Conservation (phyloP, 2,329 filamentous ascomycete species). For the Alternaria gansuensis region DNA sequence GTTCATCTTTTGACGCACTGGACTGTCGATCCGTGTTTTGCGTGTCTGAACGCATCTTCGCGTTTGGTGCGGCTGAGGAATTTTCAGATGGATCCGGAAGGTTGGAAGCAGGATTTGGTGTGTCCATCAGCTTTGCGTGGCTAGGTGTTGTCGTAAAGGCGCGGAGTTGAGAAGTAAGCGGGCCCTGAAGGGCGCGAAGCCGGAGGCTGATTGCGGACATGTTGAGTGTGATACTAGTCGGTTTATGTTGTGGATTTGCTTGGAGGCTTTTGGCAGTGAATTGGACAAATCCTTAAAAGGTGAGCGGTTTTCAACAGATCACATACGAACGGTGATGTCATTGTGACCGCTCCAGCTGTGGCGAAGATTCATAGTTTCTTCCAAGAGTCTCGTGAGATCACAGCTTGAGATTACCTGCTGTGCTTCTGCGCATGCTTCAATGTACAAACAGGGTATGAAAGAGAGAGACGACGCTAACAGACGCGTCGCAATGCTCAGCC, state of each 20-base stretch:
- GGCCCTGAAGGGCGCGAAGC: constrained; percentile 13
- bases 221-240: neutral
- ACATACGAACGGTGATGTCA: constrained; percentile 5
- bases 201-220: constrained; percentile 8
- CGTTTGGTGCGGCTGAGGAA: constrained; percentile 36
- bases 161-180: neutral
- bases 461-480: neutral
- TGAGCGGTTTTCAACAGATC: neutral
- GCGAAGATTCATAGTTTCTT: neutral
- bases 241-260: neutral
- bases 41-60: constrained; percentile 34
- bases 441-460: neutral
- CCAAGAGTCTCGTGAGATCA: neutral
- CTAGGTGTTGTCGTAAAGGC: constrained; percentile 22
- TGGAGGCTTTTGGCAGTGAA: neutral
- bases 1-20: constrained; percentile 40
- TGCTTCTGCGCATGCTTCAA: neutral
- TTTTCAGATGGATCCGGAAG: constrained; percentile 30
- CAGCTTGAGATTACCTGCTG: no score
- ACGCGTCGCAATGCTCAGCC: neutral
- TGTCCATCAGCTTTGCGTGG: constrained; percentile 29
- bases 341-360: constrained; percentile 23
- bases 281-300: neutral
- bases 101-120: constrained; percentile 30
- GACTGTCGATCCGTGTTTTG: constrained; percentile 46